Percentiles rank a stretch among this genome's conserved stretches.
These are phyloP conservation scores for Fusarium musae DNA, from an alignment of 2,329 filamentous ascomycete species.

Conservation along the genomic window DNA sequence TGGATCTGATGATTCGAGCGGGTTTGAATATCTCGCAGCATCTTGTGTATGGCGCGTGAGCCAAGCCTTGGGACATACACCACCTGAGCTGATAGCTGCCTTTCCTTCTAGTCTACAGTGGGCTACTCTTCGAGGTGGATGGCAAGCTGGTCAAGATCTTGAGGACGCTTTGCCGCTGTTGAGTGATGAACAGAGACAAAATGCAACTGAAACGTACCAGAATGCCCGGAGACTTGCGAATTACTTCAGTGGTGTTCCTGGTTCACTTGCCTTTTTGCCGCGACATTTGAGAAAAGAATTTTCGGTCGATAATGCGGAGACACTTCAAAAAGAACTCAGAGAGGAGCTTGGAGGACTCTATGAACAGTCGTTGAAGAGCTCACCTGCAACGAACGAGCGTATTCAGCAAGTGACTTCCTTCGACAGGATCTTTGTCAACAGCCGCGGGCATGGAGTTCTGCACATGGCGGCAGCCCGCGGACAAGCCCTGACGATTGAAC, in stretches of 20 bases:
- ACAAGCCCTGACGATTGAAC: not conserved
- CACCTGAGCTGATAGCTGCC: not conserved
- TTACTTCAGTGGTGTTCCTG: not conserved
- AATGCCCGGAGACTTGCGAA: not conserved
- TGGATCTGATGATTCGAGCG: not conserved
- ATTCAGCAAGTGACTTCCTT: rapidly evolving
- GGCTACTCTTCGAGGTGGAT: not conserved
- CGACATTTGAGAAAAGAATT: not conserved
- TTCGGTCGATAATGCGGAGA: not conserved
- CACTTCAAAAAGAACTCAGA: not conserved
- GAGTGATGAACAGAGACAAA: not conserved
- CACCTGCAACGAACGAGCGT: rapidly evolving
- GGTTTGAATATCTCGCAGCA: not conserved
- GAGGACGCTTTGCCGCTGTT: not conserved
- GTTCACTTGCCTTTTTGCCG: not conserved
- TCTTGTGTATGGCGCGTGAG: not conserved
- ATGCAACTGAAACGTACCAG: not conserved
- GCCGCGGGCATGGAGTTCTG: not conserved
- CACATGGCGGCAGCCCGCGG: not conserved
- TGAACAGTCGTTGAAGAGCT: not conserved
- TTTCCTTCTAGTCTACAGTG: not conserved
- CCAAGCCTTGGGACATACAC: not conserved
- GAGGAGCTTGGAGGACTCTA: not conserved
- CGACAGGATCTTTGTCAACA: not conserved
- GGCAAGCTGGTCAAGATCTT: not conserved